Percentiles rank a stretch among this genome's conserved stretches.
Evolutionary conservation across 2,329 filamentous ascomycete species (phyloP).

Genomic region (Blastomyces percursus): DNA sequence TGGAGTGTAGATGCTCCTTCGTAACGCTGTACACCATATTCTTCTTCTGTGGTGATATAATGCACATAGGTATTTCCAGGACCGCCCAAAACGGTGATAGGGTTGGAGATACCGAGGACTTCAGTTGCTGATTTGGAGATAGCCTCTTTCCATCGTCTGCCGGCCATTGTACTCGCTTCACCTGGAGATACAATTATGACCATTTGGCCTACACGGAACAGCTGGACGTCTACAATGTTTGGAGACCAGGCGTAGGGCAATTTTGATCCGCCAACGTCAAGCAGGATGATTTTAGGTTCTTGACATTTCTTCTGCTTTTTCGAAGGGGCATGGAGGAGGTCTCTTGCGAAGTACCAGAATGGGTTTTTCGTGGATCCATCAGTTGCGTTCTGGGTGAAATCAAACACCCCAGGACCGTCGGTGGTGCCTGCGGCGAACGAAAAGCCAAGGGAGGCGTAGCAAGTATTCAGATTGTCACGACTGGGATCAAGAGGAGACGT

Average conservation of each 20-base stretch:
- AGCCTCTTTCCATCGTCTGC: constrained; percentile 70
- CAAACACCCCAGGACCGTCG: constrained; percentile 81
- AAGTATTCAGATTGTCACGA: constrained; percentile 49
- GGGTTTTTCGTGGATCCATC: constrained; percentile 58
- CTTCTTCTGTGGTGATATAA: constrained; percentile 67
- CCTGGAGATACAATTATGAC: constrained; percentile 75
- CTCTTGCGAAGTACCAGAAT: constrained; percentile 67
- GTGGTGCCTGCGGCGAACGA: constrained; percentile 89
- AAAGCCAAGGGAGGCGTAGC: constrained; percentile 78
- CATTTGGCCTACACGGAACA: constrained; percentile 72
- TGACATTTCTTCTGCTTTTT: constrained; percentile 65
- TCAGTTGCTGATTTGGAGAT: constrained; percentile 47
- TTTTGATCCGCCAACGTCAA: constrained; percentile 75
- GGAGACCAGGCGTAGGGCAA: constrained; percentile 78
- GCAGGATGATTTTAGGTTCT: constrained; percentile 66
- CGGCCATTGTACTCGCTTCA: constrained; percentile 87
- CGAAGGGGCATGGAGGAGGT: constrained; percentile 58
- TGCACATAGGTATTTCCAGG: constrained; percentile 87
- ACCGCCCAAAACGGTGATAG: constrained; percentile 73
- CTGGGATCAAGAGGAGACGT: constrained; percentile 54
- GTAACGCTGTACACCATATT: constrained; percentile 77
- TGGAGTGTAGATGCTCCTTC: constrained; percentile 91
- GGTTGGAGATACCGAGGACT: constrained; percentile 40
- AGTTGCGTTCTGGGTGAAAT: constrained; percentile 81
- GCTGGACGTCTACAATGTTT: constrained; percentile 82